phyloP scores from a whole-genome alignment of 1,284 basidiomycete species.

The Taiwanofungus camphoratus region DNA sequence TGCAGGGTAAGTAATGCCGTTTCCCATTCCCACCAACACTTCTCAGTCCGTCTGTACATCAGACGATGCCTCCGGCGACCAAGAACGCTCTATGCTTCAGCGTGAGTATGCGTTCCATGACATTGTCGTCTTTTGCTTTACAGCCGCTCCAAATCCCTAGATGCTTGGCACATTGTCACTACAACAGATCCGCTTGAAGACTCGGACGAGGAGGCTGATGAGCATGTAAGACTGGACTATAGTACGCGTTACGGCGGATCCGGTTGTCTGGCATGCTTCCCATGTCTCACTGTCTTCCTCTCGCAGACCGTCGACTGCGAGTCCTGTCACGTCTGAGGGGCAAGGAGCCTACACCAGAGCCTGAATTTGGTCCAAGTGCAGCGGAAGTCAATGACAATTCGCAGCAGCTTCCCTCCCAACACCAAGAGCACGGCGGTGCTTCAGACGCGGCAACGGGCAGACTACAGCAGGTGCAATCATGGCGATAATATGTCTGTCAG shows the following conservation, averaged over 20 bases:
- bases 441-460: constrained; percentile 16
- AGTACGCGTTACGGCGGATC: constrained; percentile 48
- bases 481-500: constrained; percentile 13
- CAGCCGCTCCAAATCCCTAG: constrained; percentile 30
- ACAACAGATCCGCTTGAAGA: constrained; percentile 61
- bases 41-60: neutral
- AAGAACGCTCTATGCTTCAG: constrained; percentile 26
- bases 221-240: constrained; percentile 58
- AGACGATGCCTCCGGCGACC: constrained; percentile 6
- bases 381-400: neutral
- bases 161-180: constrained; percentile 63
- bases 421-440: constrained; percentile 7
- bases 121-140: neutral
- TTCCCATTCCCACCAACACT: neutral
- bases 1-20: constrained; percentile 9
- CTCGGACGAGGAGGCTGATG: constrained; percentile 69
- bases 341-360: constrained; percentile 27
- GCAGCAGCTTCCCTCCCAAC: neutral
- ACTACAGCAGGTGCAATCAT: constrained; percentile 23
- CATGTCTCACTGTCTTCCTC: too few relatives aligned
- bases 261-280: too few relatives aligned
- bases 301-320: constrained; percentile 29
- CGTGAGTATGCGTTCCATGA: too few relatives aligned
- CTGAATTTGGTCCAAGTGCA: constrained; percentile 8
- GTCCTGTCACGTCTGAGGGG: constrained; percentile 33